Conservation (phyloP, 495 filamentous ascomycete species). For the Daldinia bambusicola region DNA sequence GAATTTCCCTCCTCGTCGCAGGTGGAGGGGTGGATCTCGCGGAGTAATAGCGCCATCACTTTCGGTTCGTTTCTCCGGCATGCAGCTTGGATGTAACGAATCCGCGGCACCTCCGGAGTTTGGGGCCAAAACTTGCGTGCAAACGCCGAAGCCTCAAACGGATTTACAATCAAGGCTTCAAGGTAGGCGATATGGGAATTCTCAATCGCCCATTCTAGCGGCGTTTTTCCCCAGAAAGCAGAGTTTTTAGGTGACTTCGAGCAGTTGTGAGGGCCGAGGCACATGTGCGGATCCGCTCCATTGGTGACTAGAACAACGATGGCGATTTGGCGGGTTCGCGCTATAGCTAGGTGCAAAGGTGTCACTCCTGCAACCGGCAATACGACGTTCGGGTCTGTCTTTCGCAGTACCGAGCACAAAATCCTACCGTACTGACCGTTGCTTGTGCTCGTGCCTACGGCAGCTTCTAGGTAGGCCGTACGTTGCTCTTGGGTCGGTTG, state of each 20-base stretch:
- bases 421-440: neutral
- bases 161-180: neutral
- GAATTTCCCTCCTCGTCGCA: slow-evolving; percentile 29
- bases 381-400: slow-evolving; percentile 8
- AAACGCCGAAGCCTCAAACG: neutral
- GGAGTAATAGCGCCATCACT: slow-evolving; percentile 20
- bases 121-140: neutral
- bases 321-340: neutral
- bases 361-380: neutral
- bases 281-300: slow-evolving; percentile 20
- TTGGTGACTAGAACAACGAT: neutral
- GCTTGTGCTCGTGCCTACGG: neutral
- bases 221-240: slow-evolving; percentile 23
- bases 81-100: slow-evolving; percentile 29
- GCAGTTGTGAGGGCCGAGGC: neutral
- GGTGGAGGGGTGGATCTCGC: neutral
- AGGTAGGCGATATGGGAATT: slow-evolving; percentile 7
- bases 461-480: slow-evolving; percentile 18
- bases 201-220: slow-evolving; percentile 36
- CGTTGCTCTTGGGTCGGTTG: slow-evolving; percentile 20
- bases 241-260: neutral
- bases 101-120: neutral
- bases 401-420: neutral
- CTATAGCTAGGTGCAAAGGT: slow-evolving; percentile 9
- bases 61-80: slow-evolving; percentile 30